Percentiles rank a stretch among this genome's conserved stretches.
phyloP scores from a whole-genome alignment of 2,329 filamentous ascomycete species.

The Penicillium sp. region DNA sequence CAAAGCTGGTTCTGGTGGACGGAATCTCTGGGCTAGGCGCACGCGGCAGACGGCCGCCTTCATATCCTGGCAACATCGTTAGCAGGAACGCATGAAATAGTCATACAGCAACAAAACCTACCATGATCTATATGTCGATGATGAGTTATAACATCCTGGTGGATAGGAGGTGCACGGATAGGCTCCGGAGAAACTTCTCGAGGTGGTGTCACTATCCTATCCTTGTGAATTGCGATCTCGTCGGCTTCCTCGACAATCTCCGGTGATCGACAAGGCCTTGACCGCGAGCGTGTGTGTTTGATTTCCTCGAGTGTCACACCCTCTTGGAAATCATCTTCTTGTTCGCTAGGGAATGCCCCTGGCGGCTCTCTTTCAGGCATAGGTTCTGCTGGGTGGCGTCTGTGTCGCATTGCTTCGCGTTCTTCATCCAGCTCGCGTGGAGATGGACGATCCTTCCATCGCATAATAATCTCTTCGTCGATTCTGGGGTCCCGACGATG shows the following conservation, averaged over 20 bases:
- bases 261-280: constrained; percentile 17
- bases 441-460: constrained; percentile 22
- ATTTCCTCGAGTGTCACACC: constrained; percentile 5
- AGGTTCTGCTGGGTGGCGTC: constrained; percentile 10
- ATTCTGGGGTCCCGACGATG: constrained; percentile 11
- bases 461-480: constrained; percentile 32
- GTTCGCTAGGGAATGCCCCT: constrained; percentile 11
- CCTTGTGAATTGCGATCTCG: constrained; percentile 9
- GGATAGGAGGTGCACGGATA: constrained; percentile 77
- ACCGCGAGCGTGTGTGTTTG: constrained; percentile 10
- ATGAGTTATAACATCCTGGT: constrained; percentile 87
- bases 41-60: constrained; percentile 29
- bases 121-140: constrained; percentile 87
- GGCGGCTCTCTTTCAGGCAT: constrained; percentile 10
- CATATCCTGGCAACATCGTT: constrained; percentile 28
- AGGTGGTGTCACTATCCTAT: constrained; percentile 33
- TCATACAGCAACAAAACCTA: constrained; percentile 43
- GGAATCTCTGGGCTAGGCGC: constrained; percentile 33
- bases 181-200: constrained; percentile 61
- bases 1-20: constrained; percentile 43
- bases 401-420: constrained; percentile 10
- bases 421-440: constrained; percentile 15
- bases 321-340: neutral
- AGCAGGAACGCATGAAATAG: neutral
- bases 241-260: constrained; percentile 13